A percentile compares a stretch with the other conserved stretches of the same genome.
These are phyloP conservation scores for Boletus insuetus DNA, from an alignment of 768 basidiomycete species.

Conservation along the genomic window DNA sequence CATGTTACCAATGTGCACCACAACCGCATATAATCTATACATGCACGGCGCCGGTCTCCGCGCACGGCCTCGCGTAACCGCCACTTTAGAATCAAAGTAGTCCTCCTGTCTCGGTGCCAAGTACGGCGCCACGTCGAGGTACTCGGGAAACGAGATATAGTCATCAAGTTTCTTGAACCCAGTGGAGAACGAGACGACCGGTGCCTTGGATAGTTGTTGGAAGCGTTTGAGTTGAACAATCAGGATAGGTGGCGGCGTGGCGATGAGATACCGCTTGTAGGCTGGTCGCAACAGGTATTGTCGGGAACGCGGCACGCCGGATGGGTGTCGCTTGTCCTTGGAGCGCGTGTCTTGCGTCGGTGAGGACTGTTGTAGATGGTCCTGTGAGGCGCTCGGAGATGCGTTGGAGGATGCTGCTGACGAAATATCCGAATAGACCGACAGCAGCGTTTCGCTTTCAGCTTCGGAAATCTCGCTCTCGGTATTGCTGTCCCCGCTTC, in stretches of 20 bases:
- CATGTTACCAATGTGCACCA: slow-evolving; percentile 87
- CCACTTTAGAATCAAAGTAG: slow-evolving; percentile 47
- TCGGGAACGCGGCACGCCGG: slow-evolving; percentile 38
- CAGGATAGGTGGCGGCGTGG: slow-evolving; percentile 79
- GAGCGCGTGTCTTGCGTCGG: slow-evolving; percentile 22
- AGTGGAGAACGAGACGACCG: slow-evolving; percentile 59
- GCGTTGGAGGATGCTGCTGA: slow-evolving; percentile 29
- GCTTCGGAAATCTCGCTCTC: slow-evolving; percentile 34
- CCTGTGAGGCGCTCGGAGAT: slow-evolving; percentile 33
- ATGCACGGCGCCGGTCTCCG: slow-evolving; percentile 43
- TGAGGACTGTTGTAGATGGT: slow-evolving; percentile 18
- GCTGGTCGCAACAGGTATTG: slow-evolving; percentile 80
- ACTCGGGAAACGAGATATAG: slow-evolving; percentile 86
- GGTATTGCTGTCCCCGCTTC: slow-evolving; percentile 24
- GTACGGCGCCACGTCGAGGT: slow-evolving; percentile 81
- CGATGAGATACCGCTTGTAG: slow-evolving; percentile 93
- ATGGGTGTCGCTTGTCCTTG: slow-evolving; percentile 33
- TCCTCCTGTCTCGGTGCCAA: slow-evolving; percentile 79
- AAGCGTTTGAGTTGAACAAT: slow-evolving; percentile 95
- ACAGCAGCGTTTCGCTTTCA: slow-evolving; percentile 33
- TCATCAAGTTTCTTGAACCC: slow-evolving; percentile 91
- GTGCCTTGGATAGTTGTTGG: slow-evolving; percentile 73
- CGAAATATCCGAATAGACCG: slow-evolving; percentile 34
- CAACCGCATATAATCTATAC: slow-evolving; percentile 76
- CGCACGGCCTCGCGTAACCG: slow-evolving; percentile 21